A percentile compares a stretch with the other conserved stretches of the same genome.
These are phyloP conservation scores for Trypanosoma conorhini DNA, from an alignment of 208 protist genomes.

Conservation along the genomic window DNA sequence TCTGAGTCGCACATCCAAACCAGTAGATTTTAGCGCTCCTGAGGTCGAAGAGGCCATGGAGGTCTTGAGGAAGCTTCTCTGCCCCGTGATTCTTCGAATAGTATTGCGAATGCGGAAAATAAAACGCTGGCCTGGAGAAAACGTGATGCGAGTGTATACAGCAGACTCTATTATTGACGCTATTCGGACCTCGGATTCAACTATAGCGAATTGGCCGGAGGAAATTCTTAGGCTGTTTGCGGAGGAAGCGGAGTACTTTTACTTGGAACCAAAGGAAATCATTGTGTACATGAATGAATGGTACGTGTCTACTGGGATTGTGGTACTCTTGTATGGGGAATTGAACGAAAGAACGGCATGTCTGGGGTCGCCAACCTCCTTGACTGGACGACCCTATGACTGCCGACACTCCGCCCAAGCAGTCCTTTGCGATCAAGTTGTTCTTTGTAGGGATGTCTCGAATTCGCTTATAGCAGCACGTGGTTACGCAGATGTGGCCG, in stretches of 20 bases:
- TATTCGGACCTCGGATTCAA: conserved; percentile 50
- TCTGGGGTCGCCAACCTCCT: not conserved
- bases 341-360: conserved; percentile 36
- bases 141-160: conserved; percentile 64
- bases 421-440: conserved; percentile 63
- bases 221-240: conserved; percentile 57
- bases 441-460: conserved; percentile 81
- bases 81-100: conserved; percentile 52
- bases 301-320: conserved; percentile 72
- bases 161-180: conserved; percentile 62
- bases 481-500: conserved; percentile 66
- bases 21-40: conserved; percentile 42
- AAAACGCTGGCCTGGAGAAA: conserved; percentile 35
- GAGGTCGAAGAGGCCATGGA: conserved; percentile 46
- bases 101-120: conserved; percentile 45
- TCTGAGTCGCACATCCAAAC: not conserved
- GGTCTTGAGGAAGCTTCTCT: conserved; percentile 47
- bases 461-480: conserved; percentile 42
- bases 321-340: conserved; percentile 80
- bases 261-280: conserved; percentile 50
- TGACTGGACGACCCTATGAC: not conserved
- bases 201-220: conserved; percentile 62
- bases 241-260: conserved; percentile 51
- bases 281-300: conserved; percentile 82
- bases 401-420: conserved; percentile 46